Base-by-base conservation (phyloP, 257 asterid species). In the Solanum sitiens region DNA sequence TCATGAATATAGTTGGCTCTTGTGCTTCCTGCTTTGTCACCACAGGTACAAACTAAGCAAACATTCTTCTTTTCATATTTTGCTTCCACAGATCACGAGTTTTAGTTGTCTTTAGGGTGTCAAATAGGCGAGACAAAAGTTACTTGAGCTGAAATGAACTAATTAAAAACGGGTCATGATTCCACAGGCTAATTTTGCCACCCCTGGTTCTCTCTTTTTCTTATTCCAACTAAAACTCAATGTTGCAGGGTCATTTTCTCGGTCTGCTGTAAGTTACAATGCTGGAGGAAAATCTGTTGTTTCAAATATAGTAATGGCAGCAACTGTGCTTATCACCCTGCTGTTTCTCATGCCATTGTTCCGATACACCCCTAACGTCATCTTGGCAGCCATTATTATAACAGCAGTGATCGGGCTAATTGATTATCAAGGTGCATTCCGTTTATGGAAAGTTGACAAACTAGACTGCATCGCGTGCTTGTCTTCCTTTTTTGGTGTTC, bases 1-100 rank as follows among this genome's bases (percentile, higher is more conserved):
- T 96, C 30, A 96, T 96, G 99, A 96, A 96, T 90, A 94, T 96
- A 93, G 96, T 94, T 25, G 99, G 99, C 59, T 96, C 98, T 85
- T 95, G 98, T 71, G 92, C 97, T 77, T 96, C 99, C 8, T 96
- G 99, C 90, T 96, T 94, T 63, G 97, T 96, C 74, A 95, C 99
- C 77, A 94, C 98, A 9, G 99, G 99, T 93, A 89, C 72, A 11
- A 18, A 20, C 68, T 21, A 12, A 82, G 4, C 13, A 11, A 27
- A 82, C 7, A 30, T 20, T 42, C 79, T 84, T 37, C 44, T 39
- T 70, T 67, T 35, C 50, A 50, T 16, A 39, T 56, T 83, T 63
- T 30, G 86, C 47, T 59, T 59, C 37, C 86, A 70, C 76, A 73
- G 2, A 18, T 35, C 45, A 35, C 9, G 5, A 27, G 47, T 2